phyloP scores from a whole-genome alignment of 306 rosid genomes.

The Inga oerstediana region DNA sequence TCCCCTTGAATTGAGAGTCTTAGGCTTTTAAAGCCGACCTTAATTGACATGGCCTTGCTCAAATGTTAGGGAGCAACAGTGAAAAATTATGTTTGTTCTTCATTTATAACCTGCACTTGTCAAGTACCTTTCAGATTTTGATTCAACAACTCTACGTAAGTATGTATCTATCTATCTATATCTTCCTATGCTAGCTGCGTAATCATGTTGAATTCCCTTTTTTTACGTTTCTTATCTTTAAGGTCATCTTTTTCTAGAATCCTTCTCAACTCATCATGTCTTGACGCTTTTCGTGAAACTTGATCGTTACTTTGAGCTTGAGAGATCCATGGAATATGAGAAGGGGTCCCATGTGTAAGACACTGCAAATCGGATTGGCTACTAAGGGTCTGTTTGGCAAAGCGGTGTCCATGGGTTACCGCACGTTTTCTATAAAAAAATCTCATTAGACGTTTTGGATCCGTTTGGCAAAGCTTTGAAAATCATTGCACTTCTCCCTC shows the following conservation, averaged over 20 bases:
- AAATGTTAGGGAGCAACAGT: constrained; percentile 17
- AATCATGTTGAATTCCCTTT: neutral
- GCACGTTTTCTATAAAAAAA: no score
- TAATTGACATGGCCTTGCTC: constrained; percentile 23
- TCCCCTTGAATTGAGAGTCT: neutral
- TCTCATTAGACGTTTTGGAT: no score
- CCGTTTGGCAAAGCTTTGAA: no score
- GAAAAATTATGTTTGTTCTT: neutral
- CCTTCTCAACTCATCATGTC: neutral
- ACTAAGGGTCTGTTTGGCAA: no score
- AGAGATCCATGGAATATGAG: neutral
- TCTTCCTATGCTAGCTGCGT: neutral
- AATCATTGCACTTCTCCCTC: no score
- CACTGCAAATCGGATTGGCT: no score
- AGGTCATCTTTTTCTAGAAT: neutral
- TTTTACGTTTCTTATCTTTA: neutral
- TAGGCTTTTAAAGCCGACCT: neutral
- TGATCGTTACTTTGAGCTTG: neutral
- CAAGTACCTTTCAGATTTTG: constrained; percentile 16
- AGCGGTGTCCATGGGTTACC: no score
- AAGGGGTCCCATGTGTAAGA: no score
- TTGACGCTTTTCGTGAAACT: neutral
- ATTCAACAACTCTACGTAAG: neutral
- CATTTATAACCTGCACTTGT: neutral
- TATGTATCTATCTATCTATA: neutral